Conservation (phyloP, 1,139 yeast genomes). For the Torulaspora globosa region DNA sequence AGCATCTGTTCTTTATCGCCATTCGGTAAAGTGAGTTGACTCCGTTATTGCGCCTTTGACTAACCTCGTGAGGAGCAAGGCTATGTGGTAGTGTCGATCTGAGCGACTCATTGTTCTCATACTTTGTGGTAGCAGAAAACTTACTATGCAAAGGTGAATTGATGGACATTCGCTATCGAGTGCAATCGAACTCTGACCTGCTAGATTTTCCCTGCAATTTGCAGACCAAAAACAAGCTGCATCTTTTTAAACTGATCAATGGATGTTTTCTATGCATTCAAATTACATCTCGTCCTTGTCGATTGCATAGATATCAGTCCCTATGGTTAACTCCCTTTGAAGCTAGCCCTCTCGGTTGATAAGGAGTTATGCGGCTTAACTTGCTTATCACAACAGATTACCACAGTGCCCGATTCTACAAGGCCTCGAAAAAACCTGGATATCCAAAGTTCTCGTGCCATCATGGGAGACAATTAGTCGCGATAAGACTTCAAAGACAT, state of each 20-base stretch:
- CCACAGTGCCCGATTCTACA: neutral
- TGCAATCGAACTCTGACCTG: too few species aligned
- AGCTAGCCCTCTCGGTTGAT: neutral
- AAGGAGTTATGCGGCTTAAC: neutral
- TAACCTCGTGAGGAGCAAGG: conserved; percentile 10
- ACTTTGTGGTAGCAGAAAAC: conserved; percentile 15
- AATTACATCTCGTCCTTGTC: neutral
- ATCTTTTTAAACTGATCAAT: neutral
- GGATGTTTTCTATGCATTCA: neutral
- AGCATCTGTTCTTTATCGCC: conserved; percentile 14
- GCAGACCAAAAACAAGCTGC: neutral
- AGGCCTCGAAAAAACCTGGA: neutral
- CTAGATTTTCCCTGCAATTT: too few species aligned
- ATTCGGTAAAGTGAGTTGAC: conserved; percentile 14
- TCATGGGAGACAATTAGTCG: neutral
- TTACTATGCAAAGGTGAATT: conserved; percentile 4
- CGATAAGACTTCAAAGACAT: neutral
- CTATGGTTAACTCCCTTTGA: neutral
- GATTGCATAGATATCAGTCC: neutral
- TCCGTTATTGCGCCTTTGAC: conserved; percentile 16
- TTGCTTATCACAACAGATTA: conserved; percentile 1
- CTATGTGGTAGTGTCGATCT: conserved; percentile 7
- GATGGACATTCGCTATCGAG: neutral
- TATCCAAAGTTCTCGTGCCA: neutral
- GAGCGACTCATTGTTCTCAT: conserved; percentile 14